Percentiles rank a stretch among this genome's conserved stretches.
phyloP scores from a whole-genome alignment of 2,329 filamentous ascomycete species.

The Falciphora oryzae region DNA sequence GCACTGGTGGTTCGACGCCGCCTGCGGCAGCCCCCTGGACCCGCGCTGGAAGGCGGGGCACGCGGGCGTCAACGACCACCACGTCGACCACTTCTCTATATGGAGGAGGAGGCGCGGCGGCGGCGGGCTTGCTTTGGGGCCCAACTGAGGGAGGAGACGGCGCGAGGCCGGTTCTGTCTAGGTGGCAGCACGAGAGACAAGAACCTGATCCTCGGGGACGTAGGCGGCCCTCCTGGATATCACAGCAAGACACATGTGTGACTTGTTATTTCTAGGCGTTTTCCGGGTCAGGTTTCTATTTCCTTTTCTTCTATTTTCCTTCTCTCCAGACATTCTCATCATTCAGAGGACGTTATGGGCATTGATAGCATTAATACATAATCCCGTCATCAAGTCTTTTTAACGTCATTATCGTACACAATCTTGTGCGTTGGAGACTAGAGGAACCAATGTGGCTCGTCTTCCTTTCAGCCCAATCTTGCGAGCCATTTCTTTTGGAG shows the following conservation, averaged over 20 bases:
- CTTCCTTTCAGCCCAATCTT: too few species aligned
- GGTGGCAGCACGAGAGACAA: not conserved
- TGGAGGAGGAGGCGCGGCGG: not conserved
- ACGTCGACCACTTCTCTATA: not conserved
- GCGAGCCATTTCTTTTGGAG: too few species aligned
- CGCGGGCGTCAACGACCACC: not conserved
- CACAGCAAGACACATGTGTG: too few species aligned
- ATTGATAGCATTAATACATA: constrained; percentile 3
- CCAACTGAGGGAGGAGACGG: not conserved
- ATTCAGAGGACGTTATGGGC: not conserved
- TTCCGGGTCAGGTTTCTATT: too few species aligned
- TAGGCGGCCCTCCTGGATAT: not conserved
- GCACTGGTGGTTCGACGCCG: constrained; percentile 30
- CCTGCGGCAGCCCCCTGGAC: constrained; percentile 28
- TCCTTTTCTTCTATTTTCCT: too few species aligned
- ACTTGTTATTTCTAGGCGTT: too few species aligned
- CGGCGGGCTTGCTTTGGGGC: not conserved
- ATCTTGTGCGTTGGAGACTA: too few species aligned
- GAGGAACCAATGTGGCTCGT: too few species aligned
- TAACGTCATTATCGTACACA: too few species aligned
- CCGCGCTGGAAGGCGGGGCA: constrained; percentile 17
- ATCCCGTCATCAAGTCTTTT: not conserved
- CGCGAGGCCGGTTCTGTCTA: not conserved
- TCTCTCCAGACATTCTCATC: too few species aligned
- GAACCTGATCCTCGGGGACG: not conserved